These are phyloP conservation scores for Wallacemonas sp. DNA, from an alignment of 208 protist genomes.

Conservation along the genomic window DNA sequence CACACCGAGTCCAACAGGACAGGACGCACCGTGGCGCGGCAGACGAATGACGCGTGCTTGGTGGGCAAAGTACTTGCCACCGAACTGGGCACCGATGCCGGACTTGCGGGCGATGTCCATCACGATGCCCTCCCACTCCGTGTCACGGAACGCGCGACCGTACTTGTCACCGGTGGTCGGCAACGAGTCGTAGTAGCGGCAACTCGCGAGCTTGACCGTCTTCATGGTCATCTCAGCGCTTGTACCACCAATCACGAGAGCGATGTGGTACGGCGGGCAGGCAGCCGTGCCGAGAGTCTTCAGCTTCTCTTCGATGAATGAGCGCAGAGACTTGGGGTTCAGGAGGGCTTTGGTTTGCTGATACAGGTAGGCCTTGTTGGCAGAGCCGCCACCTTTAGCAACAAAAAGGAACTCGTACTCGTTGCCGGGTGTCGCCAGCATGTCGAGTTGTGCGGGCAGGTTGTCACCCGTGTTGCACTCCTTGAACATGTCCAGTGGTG, in stretches of 20 bases:
- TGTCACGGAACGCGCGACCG: conserved; percentile 95
- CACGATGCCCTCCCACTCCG: conserved; percentile 93
- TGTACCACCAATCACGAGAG: conserved; percentile 96
- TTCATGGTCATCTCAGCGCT: conserved; percentile 97
- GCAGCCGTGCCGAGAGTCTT: conserved; percentile 95
- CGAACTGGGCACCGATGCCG: conserved; percentile 96
- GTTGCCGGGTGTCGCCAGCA: conserved; percentile 92
- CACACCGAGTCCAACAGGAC: conserved; percentile 95
- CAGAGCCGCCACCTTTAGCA: conserved; percentile 97
- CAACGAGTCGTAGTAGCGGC: conserved; percentile 95
- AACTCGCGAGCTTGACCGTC: conserved; percentile 96
- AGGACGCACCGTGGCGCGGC: conserved; percentile 90
- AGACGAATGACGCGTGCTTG: conserved; percentile 94
- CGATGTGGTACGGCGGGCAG: conserved; percentile 98
- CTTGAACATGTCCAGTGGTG: conserved; percentile 96
- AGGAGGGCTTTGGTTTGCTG: conserved; percentile 97
- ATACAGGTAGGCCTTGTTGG: conserved; percentile 98
- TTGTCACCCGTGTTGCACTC: conserved; percentile 97
- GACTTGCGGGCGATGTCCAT: conserved; percentile 82
- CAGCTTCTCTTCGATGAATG: conserved; percentile 95
- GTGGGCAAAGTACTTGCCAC: conserved; percentile 97
- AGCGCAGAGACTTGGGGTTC: conserved; percentile 90
- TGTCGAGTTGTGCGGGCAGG: conserved; percentile 97
- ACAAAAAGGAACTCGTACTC: conserved; percentile 97
- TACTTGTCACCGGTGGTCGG: conserved; percentile 91